Base-by-base conservation (phyloP, 495 filamentous ascomycete species). In the Hypoxylon fuscum region DNA sequence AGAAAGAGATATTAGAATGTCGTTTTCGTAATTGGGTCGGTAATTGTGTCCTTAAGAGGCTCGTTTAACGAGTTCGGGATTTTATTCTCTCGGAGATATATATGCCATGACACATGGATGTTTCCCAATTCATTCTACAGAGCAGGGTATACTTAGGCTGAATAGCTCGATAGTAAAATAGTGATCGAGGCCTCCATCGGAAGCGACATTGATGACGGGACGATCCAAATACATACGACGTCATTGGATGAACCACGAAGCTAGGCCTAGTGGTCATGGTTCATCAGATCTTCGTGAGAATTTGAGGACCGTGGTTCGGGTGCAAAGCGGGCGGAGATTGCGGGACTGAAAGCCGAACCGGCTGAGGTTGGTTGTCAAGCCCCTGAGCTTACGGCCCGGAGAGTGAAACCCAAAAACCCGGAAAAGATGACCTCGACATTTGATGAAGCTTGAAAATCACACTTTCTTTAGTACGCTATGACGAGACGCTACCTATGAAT, bases 311-410 rank as follows among this genome's bases (percentile, higher is more conserved):
- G 56, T 58, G 63, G 63, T 44, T 43, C 57, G 57, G 43, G 47
- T 45, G 58, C 57, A 62, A 43, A 62, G 57, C 52, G 40, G 40
- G 35, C 63, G 63, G 63, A 66, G 57, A 61, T 66, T 23, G 53
- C 63, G 63, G 63, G 63, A 62, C 43, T 38, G 29, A 42, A 43
- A 61, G 17, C 63, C 63, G 63, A 66, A 21, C 35, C 63, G 63
- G 63, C 63, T 66, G 63, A 66, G 63, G 57, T 61, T 20, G 57
- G 51, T 51, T 48, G 57, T 62, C 56, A 60, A 15, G 23, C 15
- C 29, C 35, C 31, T 54, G 47, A 62, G 11, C 43, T 52, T 18
- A 47, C 63, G 57, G 57, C 18, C 63, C 63, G 57, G 57, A 17
- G 37, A 46, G 25, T 12, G 23, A 54, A 57, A 37, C 38, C 45